These are phyloP conservation scores for Russula emetica DNA, from an alignment of 768 basidiomycete genomes.

Conservation along the genomic window DNA sequence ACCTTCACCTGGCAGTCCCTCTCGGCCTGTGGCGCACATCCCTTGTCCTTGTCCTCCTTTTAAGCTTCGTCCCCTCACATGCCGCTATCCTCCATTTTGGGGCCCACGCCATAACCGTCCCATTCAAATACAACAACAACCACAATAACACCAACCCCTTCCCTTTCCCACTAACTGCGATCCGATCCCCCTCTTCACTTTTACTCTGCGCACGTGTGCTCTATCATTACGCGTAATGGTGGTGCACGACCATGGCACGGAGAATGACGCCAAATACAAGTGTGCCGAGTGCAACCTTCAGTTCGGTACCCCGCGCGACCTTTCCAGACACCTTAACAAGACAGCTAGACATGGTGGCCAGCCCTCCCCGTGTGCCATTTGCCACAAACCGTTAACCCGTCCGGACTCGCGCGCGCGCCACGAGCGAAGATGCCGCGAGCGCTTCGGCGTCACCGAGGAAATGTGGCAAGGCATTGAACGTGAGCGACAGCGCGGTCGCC, in stretches of 20 bases:
- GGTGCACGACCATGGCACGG: constrained; percentile 15
- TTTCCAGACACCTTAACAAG: constrained; percentile 24
- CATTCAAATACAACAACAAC: constrained; percentile 3
- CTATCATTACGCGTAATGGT: constrained; percentile 10
- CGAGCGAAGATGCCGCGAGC: constrained; percentile 26
- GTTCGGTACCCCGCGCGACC: constrained; percentile 24
- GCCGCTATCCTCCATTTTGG: constrained; percentile 9
- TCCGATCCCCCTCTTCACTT: neutral
- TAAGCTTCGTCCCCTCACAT: constrained; percentile 18
- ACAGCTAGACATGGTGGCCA: constrained; percentile 22
- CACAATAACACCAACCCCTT: neutral
- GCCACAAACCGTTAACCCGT: constrained; percentile 23
- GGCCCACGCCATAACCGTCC: constrained; percentile 2
- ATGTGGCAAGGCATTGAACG: constrained; percentile 25
- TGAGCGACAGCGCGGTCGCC: constrained; percentile 21
- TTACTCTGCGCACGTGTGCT: neutral
- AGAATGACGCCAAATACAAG: constrained; percentile 21
- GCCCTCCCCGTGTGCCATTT: constrained; percentile 24
- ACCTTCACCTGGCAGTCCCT: neutral
- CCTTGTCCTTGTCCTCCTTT: constrained; percentile 22
- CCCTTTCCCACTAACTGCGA: neutral
- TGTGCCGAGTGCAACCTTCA: constrained; percentile 24
- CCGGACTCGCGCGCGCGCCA: constrained; percentile 24
- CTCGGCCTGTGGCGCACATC: constrained; percentile 22
- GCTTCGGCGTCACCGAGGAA: constrained; percentile 26